Percentiles rank a stretch among this genome's conserved stretches.
Conservation (phyloP, 73 alveolate genomes). For the Tetrahymena elliotti region DNA sequence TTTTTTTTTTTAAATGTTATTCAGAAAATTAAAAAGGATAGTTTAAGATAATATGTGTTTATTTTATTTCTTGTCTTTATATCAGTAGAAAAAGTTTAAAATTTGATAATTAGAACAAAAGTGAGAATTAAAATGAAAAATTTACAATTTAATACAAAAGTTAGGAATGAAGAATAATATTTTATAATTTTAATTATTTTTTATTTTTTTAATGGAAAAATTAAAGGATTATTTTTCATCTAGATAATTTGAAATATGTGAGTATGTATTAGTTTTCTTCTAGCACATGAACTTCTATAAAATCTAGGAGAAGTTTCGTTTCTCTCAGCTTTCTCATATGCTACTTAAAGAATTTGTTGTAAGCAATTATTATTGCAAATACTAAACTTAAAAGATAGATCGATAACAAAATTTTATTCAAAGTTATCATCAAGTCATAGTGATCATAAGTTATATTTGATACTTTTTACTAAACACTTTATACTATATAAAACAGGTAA, state of each 20-base stretch:
- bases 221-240: too few species aligned
- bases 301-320: neutral
- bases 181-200: too few species aligned
- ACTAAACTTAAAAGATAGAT: neutral
- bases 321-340: neutral
- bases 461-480: neutral
- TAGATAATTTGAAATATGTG: neutral
- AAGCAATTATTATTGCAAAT: neutral
- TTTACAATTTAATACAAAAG: too few species aligned
- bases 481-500: neutral
- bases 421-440: neutral
- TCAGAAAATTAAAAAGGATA: too few species aligned
- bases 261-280: neutral
- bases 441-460: neutral
- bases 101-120: too few species aligned
- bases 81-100: too few species aligned
- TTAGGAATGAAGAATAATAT: too few species aligned
- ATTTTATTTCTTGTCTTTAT: too few species aligned
- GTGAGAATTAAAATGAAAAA: too few species aligned
- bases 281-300: neutral
- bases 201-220: too few species aligned
- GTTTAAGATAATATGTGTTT: too few species aligned
- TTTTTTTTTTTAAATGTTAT: too few species aligned
- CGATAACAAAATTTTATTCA: neutral
- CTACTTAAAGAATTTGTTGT: neutral